Evolutionary conservation across 2,329 filamentous ascomycete species (phyloP), one percentile per base, ranked within the genome.

Genomic region (Chaetomiaceae sp.): DNA sequence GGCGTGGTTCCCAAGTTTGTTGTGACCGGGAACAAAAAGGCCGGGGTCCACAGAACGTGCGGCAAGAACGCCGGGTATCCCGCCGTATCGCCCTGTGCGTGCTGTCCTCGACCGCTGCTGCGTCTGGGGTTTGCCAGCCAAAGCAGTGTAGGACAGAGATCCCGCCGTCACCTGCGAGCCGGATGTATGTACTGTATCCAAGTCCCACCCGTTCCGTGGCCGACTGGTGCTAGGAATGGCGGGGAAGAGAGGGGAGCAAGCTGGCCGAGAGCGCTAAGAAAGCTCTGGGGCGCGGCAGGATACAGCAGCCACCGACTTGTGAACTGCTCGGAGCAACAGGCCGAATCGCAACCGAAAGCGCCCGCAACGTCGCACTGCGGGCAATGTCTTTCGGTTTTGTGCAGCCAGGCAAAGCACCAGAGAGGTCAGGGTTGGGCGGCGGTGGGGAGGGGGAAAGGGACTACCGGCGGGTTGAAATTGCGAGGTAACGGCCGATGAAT

Each of bases 71-170:
- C 48, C 44, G 51, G 51, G 51, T 52, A 51, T 43, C 51, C 44
- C 30, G 46, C 50, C 44, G 45, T 51, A 48, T 54, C 51, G 48
- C 33, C 16, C 34, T 54, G 47, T 51, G 51, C 51, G 51, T 46
- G 44, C 42, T 47, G 66, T 62, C 65, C 64, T 69, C 64, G 65
- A 66, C 68, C 67, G 58, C 65, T 67, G 67, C 67, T 67, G 67
- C 67, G 66, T 64, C 59, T 54, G 60, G 59, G 32, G 55, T 47
- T 44, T 36, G 52, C 45, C 48, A 51, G 53, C 37, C 55, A 33
- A 49, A 46, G 40, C 43, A 47, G 48, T 40, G 70, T 72, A 66
- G 63, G 61, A 71, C 70, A 68, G 56, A 66, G 66, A 69, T 68
- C 64, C 64, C 62, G 69, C 66, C 65, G 66, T 66, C 64, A 66